Conservation (phyloP, 257 asterid genomes). For the Perilla frutescens region DNA sequence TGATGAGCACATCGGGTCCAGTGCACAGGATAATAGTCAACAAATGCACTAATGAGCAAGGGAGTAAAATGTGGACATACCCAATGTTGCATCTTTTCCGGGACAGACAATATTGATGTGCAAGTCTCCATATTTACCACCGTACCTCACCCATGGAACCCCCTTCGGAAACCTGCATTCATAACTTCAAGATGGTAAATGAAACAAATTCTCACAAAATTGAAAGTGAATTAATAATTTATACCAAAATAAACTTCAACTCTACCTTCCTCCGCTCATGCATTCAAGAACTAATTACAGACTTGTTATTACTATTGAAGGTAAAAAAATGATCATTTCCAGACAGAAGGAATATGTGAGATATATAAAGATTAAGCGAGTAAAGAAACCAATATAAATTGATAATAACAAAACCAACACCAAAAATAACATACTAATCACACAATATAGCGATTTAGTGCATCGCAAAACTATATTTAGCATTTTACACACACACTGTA, state of each 20-base stretch:
- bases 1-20: not conserved
- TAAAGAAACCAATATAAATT: not conserved
- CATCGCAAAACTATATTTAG: not conserved
- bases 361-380: constrained; percentile 4
- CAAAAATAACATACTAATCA: not conserved
- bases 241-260: not conserved
- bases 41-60: constrained; percentile 10
- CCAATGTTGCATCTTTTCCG: constrained; percentile 78
- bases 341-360: not conserved
- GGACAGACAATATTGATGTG: constrained; percentile 78
- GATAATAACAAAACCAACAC: not conserved
- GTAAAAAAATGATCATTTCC: not conserved
- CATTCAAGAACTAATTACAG: not conserved
- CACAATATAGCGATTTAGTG: too few species aligned
- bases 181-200: constrained; percentile 23
- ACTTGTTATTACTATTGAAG: constrained; percentile 6
- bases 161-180: constrained; percentile 86
- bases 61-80: constrained; percentile 48
- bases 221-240: not conserved
- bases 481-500: constrained; percentile 8
- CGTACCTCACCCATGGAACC: constrained; percentile 92
- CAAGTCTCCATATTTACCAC: constrained; percentile 72
- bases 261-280: not conserved
- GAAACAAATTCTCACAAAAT: not conserved
- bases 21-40: constrained; percentile 23